Base-by-base conservation (phyloP, 192 early-diverging fungal genomes). In the Coemansia javaensis region DNA sequence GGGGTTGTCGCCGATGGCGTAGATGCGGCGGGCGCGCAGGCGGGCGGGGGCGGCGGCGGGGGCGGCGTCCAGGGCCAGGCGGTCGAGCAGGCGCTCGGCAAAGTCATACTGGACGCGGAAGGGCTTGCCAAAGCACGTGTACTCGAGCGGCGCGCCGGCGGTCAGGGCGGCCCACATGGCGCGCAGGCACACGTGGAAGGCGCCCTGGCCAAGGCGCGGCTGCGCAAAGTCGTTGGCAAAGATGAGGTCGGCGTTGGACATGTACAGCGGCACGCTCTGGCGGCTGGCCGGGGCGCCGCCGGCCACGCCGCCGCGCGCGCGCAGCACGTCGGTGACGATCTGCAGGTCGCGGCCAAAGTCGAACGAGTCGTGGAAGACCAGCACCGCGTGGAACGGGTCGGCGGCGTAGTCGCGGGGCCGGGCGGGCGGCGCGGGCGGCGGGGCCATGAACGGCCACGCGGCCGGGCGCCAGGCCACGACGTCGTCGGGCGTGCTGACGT, bases 341-440 rank as follows among this genome's bases (percentile, higher is more conserved):
- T 94, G 91, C 44, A 90, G 56, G 52, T 93, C 93, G 31, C 86
- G 81, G 23, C 91, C 93, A 88, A 86, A 94, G 54, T 96, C 84
- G 16, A 72, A 66, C 25, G 88, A 87, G 56, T 96, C 93, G 62
- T 96, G 86, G 66, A 93, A 89, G 45, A 89, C 68, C 83, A 94
- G 79, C 0, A 90, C 74, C 0, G 82, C 83, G 27, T 81, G 69
- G 46, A 91, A 81, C 20, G 77, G 78, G 18, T 74, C 63, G 18
- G 58, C 50, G 12, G 79, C 40, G 35, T 40, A 75, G 47, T 66
- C 59, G 24, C 63, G 55, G 13, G n/a, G n/a, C n/a, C 13, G 18
- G 9, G 8, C 17, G 8, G 10, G 34, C 5, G 32, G 22, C 6
- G 20, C 20, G 1, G 34, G 23, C 7, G 42, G 56, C 10, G 72